These are phyloP conservation scores for Mycena epipterygia DNA, from an alignment of 768 basidiomycete species.

Conservation along the genomic window DNA sequence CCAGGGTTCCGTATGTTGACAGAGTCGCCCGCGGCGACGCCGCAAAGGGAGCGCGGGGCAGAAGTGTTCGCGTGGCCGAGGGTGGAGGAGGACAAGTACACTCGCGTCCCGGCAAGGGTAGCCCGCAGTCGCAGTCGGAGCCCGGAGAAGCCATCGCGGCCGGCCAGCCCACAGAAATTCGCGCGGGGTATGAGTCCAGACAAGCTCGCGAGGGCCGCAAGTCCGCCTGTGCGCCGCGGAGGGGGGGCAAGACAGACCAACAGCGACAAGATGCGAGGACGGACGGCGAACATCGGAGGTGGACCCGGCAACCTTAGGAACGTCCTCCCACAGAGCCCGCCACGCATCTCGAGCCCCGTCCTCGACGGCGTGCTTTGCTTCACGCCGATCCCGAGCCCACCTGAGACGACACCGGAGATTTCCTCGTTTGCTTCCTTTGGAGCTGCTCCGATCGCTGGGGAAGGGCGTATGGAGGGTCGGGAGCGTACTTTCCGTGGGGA, in stretches of 20 bases:
- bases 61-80: slow-evolving; percentile 37
- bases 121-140: slow-evolving; percentile 44
- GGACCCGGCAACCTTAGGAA: background rate
- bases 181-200: slow-evolving; percentile 18
- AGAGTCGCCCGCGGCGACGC: slow-evolving; percentile 47
- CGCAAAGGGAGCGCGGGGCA: slow-evolving; percentile 24
- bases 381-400: slow-evolving; percentile 25
- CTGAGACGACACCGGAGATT: slow-evolving; percentile 15
- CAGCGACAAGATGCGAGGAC: background rate
- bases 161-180: slow-evolving; percentile 23
- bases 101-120: slow-evolving; percentile 51
- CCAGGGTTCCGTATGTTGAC: slow-evolving; percentile 59
- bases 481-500: background rate
- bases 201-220: slow-evolving; percentile 1
- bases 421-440: slow-evolving; percentile 35
- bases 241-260: background rate
- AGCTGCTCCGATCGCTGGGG: background rate
- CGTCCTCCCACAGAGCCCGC: slow-evolving; percentile 30
- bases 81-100: slow-evolving; percentile 53
- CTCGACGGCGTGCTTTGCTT: slow-evolving; percentile 34
- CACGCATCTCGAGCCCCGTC: slow-evolving; percentile 31
- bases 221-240: slow-evolving; percentile 15
- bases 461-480: background rate
- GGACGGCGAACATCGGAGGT: background rate
- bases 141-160: slow-evolving; percentile 35